Conservation (phyloP, 78 protist species). For the Emiliania huxleyi region DNA sequence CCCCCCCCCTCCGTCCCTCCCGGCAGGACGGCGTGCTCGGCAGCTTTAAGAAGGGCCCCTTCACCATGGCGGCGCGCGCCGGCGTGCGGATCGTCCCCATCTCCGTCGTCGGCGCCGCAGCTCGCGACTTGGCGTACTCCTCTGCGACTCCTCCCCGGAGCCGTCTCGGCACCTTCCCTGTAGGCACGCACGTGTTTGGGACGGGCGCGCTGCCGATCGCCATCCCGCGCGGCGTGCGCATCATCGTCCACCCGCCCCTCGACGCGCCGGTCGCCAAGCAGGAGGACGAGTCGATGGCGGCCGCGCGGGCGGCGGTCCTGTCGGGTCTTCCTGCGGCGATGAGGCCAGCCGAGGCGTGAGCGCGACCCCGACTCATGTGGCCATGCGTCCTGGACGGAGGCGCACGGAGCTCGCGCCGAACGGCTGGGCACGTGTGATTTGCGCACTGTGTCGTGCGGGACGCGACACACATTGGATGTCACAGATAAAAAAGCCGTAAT, state of each 20-base stretch:
- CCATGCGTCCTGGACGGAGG: too few relatives aligned
- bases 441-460: too few relatives aligned
- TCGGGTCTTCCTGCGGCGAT: not conserved
- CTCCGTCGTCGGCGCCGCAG: not conserved
- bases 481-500: too few relatives aligned
- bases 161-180: too few relatives aligned
- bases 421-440: too few relatives aligned
- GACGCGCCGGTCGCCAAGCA: not conserved
- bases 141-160: too few relatives aligned
- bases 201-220: not conserved
- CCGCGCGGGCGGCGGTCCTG: not conserved
- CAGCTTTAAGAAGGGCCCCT: not conserved
- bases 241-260: not conserved
- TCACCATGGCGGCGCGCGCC: not conserved
- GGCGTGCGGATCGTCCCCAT: conserved; percentile 3
- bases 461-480: too few relatives aligned
- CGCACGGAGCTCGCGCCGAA: too few relatives aligned
- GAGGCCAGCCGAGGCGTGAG: too few relatives aligned
- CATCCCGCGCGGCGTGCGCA: not conserved
- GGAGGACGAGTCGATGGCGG: not conserved
- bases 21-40: not conserved
- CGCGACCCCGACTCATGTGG: too few relatives aligned
- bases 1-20: too few relatives aligned
- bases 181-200: not conserved
- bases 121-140: too few relatives aligned